A percentile compares a stretch with the other conserved stretches of the same genome.
Evolutionary conservation across 2,329 filamentous ascomycete genomes (phyloP).

Genomic region (Botrytis porri): DNA sequence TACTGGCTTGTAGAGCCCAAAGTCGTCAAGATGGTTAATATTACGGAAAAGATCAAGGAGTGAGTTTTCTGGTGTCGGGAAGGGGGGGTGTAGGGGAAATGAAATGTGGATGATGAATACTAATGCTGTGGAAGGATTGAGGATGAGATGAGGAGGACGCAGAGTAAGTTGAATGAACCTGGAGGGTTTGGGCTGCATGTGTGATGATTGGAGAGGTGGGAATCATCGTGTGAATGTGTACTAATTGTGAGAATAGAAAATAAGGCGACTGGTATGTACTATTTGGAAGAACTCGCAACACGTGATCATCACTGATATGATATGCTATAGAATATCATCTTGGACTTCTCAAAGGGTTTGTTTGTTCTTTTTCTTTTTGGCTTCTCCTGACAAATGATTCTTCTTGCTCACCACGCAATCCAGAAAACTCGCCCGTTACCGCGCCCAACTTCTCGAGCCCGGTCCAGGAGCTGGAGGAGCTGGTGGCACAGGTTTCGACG

Average conservation of each 20-base stretch:
- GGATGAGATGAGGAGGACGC: constrained; percentile 98
- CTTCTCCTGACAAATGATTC: neutral
- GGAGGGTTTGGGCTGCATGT: neutral
- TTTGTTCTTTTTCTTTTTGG: constrained; percentile 44
- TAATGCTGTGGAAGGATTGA: constrained; percentile 70
- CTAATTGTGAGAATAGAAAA: constrained; percentile 63
- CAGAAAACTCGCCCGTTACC: constrained; percentile 91
- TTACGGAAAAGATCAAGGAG: constrained; percentile 99
- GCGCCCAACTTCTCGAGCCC: constrained; percentile 92
- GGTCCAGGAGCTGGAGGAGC: constrained; percentile 73
- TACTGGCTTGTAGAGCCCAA: constrained; percentile 11
- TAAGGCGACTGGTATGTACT: constrained; percentile 85
- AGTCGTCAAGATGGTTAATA: constrained; percentile 82
- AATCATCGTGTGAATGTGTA: neutral
- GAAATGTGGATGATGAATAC: constrained; percentile 16
- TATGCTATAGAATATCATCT: constrained; percentile 81
- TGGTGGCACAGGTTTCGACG: constrained; percentile 82
- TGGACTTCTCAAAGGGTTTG: constrained; percentile 94
- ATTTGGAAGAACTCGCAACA: constrained; percentile 21
- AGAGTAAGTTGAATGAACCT: constrained; percentile 63
- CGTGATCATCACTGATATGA: constrained; percentile 37
- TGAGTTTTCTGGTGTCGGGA: constrained; percentile 45
- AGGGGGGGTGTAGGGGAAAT: neutral
- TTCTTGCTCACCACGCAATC: constrained; percentile 18
- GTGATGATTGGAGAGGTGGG: neutral